Base-by-base conservation (phyloP, 139 green algal species). In the Mesostigma viride region DNA sequence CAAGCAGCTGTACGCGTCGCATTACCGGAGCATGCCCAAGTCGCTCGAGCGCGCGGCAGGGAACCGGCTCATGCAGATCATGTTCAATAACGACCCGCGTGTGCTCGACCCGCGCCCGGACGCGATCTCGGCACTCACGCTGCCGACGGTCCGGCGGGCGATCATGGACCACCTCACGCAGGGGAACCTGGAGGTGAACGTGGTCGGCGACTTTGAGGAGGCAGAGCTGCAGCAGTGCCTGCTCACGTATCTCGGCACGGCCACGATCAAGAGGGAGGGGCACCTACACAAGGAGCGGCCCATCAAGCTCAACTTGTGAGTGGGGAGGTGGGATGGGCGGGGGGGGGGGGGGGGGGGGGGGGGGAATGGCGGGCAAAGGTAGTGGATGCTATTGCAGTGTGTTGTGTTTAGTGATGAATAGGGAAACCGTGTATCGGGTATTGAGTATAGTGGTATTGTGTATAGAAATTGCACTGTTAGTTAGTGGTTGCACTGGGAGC, bases 151-250 rank as follows among this genome's bases (percentile, higher is more conserved):
- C 24, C 44, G 35, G 26, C 8, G 62, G 5, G 70, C 65, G 1
- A 65, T 76, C 28, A 62, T 76, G 44, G 33, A 67, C 0, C 70
- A 76, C 27, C 46, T 76, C 26, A 26, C 53, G 64, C 35, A 26
- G 8, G 64, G 68, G 11, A 58, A 74, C 28, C n/a, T 76, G 27
- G 69, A 76, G 69, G 62, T 76, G 58, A n/a, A 77, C 68, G 69
- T 98, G 2, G 91, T 95, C 35, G 93, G 93, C 6, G 93, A 99
- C 80, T 87, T 97, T 68, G 87, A 95, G 40, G 45, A 74, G 14
- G 78, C 77, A 22, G 85, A 90, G 74, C 63, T 95, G 28, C 84
- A 94, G 48, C 28, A 69, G 4, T 68, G 81, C 62, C 27, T 86
- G 40, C 80, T 92, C 34, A 68, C 65, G 26, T 91, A 87, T 77